Base-by-base conservation (phyloP, 306 rosid genomes). In the Cucumis melo region DNA sequence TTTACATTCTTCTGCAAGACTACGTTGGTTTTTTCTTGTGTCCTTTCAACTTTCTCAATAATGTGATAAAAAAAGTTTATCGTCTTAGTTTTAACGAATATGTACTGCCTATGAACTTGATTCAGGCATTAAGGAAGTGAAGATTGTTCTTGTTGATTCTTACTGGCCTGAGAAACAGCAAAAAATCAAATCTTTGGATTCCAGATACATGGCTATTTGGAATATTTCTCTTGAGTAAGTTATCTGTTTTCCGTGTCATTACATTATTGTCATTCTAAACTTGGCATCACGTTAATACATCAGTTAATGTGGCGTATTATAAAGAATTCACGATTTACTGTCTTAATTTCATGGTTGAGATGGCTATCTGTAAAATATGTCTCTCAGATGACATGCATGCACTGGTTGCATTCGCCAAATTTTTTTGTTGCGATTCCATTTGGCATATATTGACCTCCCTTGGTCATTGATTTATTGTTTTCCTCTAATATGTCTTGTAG, bases 81-180 rank as follows among this genome's bases (percentile, higher is more conserved):
- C 29, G 56, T 41, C 7, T 29, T 63, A 70, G 46, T 27, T 75
- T 75, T 61, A 24, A 44, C 65, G 5, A 50, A 39, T 61, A 80
- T 58, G 6, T 84, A 65, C 75, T 65, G 44, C 80, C 15, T 57
- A 46, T 67, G 19, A 83, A 79, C 81, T 61, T 82, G 11, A 77
- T 57, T 60, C 80, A 93, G 98, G 96, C 79, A 76, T 87, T 39
- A 97, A 90, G 82, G 90, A 93, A 78, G 77, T 93, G 85, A 85
- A 87, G 87, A 81, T 93, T 78, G 89, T 78, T 14, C 82, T 88
- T 84, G 85, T 83, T 78, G 98, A 88, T 77, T 74, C 86, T 74
- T 68, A 83, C 78, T 93, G 97, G 98, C 73, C 91, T 23, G 62
- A 85, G 75, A 90, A 84, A 80, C 92, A 87, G 46, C 78, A 80